These are phyloP conservation scores for Amyloporia xantha DNA, from an alignment of 768 basidiomycete species.

Conservation along the genomic window DNA sequence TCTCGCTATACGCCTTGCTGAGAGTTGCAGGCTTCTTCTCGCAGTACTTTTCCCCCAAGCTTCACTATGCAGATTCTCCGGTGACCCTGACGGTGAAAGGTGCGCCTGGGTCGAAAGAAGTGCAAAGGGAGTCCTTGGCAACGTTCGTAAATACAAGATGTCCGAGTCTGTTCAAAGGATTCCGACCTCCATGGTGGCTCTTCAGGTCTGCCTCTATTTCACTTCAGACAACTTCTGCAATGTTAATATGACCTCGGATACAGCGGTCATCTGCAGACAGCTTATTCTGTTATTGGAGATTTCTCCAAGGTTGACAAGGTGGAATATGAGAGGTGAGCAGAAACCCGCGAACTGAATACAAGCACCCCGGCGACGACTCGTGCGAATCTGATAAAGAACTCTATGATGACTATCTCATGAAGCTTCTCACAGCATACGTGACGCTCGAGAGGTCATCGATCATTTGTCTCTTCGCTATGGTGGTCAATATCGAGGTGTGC, in stretches of 20 bases:
- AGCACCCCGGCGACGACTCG: no score
- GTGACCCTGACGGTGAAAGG: slow-evolving; percentile 13
- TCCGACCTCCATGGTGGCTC: slow-evolving; percentile 27
- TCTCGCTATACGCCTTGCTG: not conserved
- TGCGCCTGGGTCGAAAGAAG: slow-evolving; percentile 5
- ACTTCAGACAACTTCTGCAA: not conserved
- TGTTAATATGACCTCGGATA: not conserved
- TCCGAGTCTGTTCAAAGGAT: slow-evolving; percentile 22
- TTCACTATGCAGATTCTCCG: slow-evolving; percentile 15
- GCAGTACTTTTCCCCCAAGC: slow-evolving; percentile 12
- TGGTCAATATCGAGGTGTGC: not conserved
- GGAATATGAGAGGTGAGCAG: slow-evolving; percentile 46
- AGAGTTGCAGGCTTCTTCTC: not conserved
- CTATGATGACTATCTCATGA: no score
- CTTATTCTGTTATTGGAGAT: slow-evolving; percentile 53
- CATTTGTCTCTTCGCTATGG: not conserved
- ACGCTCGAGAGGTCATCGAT: no score
- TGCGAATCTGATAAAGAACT: no score
- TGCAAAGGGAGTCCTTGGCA: slow-evolving; percentile 11
- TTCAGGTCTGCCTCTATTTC: slow-evolving; percentile 14
- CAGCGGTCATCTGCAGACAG: slow-evolving; percentile 61
- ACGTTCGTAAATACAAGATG: slow-evolving; percentile 19
- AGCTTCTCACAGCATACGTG: no score
- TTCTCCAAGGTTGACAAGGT: slow-evolving; percentile 52
- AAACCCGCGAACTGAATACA: no score